These are phyloP conservation scores for Rhynchosporium agropyri DNA, from an alignment of 2,329 filamentous ascomycete genomes.

Conservation along the genomic window DNA sequence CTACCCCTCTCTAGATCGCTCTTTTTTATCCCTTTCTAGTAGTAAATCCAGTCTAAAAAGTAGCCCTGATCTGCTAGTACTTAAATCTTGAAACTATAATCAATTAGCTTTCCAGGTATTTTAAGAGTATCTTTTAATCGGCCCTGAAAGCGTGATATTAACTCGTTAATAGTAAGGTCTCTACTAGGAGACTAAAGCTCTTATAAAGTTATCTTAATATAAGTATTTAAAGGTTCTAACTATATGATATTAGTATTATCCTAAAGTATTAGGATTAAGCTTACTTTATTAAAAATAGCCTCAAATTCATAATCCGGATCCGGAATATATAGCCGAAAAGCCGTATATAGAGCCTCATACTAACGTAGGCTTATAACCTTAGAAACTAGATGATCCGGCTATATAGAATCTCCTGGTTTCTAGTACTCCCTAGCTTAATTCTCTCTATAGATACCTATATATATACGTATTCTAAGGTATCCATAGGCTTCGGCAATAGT, in stretches of 20 bases:
- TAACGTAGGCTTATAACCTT: neutral
- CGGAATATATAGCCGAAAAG: neutral
- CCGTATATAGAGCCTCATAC: neutral
- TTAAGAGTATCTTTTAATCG: neutral
- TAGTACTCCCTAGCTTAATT: neutral
- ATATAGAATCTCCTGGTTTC: neutral
- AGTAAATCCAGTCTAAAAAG: neutral
- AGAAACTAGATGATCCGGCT: neutral
- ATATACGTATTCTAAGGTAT: conserved; percentile 4
- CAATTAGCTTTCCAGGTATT: neutral
- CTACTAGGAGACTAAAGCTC: neutral
- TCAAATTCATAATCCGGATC: neutral
- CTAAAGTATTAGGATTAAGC: neutral
- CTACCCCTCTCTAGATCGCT: neutral
- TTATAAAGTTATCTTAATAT: no score
- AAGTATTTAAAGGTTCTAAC: neutral
- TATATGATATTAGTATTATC: neutral
- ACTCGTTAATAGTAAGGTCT: no score
- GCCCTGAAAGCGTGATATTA: neutral
- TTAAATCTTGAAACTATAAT: neutral
- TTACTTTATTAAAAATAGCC: neutral
- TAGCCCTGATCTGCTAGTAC: neutral
- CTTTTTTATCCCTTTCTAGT: neutral
- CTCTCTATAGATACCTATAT: neutral
- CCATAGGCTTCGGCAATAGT: neutral